Evolutionary conservation across 164 flowering plant genomes (phyloP), one percentile per base, ranked within the genome.

Genomic region (Nelumbo lutea): DNA sequence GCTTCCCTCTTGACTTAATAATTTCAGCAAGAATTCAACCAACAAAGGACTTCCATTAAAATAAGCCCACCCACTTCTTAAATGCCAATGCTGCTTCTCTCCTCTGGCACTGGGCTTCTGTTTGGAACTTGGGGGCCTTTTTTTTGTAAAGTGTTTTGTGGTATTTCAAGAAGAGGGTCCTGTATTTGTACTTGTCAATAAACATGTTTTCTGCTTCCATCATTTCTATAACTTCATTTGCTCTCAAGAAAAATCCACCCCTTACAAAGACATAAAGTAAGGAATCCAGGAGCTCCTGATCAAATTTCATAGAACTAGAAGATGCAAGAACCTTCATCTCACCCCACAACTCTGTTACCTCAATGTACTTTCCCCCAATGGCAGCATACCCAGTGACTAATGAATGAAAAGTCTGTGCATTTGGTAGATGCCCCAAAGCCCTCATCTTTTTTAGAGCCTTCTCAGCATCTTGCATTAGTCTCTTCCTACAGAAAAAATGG

Each of bases 371-470:
- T 0, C 96, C 93, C 15, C 98, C 97, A 50, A 90, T 69, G 48
- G 97, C 96, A 71, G 98, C 91, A 79, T 96, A 90, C 4, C 95
- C 97, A 10, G 93, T 93, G 61, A 93, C 97, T 85, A 96, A 70
- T 42, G 98, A 93, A 73, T 93, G 98, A 72, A 87, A 96, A 38
- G 99, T 96, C 73, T 90, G 97, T 50, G 95, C 95, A 83, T 96
- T 92, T 55, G 98, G 99, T 39, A 71, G 58, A 72, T 81, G 89
- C 40, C 98, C 99, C 73, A 90, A 83, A 69, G 87, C 85, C 72
- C 77, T 83, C 97, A 96, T 93, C 79, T 88, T 96, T 84, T 86
- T 90, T 74, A 93, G 69, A 77, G 99, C 98, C 81, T 90, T 96
- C 77, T 90, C 90, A 43, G 99, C 99, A 78, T 96, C 99, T 69